These are phyloP conservation scores for Talinum fruticosum DNA, from an alignment of 148 eudicot genomes.

Conservation along the genomic window DNA sequence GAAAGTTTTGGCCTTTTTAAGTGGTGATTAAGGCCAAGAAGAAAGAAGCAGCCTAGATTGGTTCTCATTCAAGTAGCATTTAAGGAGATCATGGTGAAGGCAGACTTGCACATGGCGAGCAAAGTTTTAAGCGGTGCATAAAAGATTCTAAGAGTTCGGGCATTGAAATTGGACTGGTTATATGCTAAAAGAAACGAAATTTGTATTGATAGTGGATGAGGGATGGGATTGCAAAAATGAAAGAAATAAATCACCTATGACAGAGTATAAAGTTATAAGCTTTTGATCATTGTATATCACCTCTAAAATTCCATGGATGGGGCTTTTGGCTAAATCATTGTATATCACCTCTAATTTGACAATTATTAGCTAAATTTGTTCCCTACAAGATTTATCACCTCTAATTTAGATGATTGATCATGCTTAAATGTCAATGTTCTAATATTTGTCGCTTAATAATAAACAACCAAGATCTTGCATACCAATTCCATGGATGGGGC, in stretches of 20 bases:
- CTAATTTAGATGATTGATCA: too few species aligned
- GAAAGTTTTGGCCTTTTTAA: neutral
- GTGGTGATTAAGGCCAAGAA: neutral
- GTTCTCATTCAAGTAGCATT: neutral
- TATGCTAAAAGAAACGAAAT: neutral
- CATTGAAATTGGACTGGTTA: neutral
- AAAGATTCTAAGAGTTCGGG: neutral
- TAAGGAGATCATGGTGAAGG: neutral
- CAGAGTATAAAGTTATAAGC: neutral
- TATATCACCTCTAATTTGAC: too few species aligned
- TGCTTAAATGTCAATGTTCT: too few species aligned
- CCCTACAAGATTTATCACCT: too few species aligned
- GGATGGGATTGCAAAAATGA: neutral
- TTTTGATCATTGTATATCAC: too few species aligned
- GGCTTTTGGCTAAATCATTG: too few species aligned
- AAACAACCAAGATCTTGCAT: too few species aligned
- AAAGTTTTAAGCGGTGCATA: neutral
- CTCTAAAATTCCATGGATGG: too few species aligned
- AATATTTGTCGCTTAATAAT: too few species aligned
- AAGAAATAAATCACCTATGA: neutral
- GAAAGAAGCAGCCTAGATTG: neutral
- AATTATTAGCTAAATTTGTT: too few species aligned
- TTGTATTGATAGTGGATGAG: neutral
- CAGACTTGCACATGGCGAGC: neutral
- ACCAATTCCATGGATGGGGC: too few species aligned